Evolutionary conservation across 495 filamentous ascomycete species (phyloP), one percentile per base, ranked within the genome.

Genomic region (Durotheca rogersii): DNA sequence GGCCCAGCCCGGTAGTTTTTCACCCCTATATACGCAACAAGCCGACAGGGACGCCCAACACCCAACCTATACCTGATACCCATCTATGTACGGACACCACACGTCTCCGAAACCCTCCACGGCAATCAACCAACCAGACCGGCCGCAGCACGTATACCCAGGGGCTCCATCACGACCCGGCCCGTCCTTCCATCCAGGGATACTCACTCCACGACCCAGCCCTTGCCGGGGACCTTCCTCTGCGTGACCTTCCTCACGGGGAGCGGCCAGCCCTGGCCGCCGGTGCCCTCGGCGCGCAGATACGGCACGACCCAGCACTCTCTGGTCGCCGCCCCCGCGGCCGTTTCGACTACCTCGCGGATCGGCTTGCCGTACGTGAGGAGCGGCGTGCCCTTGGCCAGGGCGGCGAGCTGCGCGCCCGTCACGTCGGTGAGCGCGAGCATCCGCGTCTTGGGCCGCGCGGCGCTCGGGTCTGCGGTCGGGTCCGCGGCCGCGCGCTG

Each of bases 311-410:
- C 88, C 86, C 88, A 95, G 52, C 85, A 88, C 55, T 88, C 82
- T 45, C 91, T 76, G 45, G 75, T 75, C 60, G 77, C 74, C 16
- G 64, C 72, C 12, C 72, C 77, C 0, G 76, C 76, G 16, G 81
- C 81, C 10, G 51, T 73, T 39, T 69, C 62, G 12, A 69, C 62
- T 56, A 87, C 83, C 72, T 92, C 94, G n/a, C n/a, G n/a, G 29
- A 96, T 81, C 2, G 93, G 94, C 74, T 97, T 98, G 0, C 88
- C 86, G 52, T 91, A 91, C 30, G 78, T 78, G 17, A 97, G 65
- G 46, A 97, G 72, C 47, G 92, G 89, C 10, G 93, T 96, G 7
- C 88, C 88, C 62, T 88, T 84, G 4, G 90, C 88, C 37, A 97
- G 70, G 7, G 80, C 80, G 9, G 88, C 80, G n/a, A 99, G 77